Evolutionary conservation across 1,284 basidiomycete genomes (phyloP), one percentile per base, ranked within the genome.

Genomic region (Volvariella volvacea): DNA sequence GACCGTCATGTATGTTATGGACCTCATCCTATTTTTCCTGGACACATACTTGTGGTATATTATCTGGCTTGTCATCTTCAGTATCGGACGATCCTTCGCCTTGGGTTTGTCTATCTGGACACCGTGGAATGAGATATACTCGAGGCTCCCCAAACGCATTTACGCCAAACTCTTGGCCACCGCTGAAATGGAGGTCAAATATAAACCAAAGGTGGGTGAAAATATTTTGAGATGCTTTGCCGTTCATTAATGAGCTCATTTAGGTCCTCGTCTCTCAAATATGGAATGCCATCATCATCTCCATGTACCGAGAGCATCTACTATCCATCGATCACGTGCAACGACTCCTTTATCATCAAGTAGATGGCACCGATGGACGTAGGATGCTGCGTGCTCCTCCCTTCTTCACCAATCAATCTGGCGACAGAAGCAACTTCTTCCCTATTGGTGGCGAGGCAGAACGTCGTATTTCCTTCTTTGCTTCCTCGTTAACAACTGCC

Each of bases 291-390:
- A 83, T 97, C 66, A 95, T 97, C 67, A 96, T 97, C 53, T 96
- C 92, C n/a, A 97, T 97, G 93, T 97, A 96, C 65, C 85, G 93
- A 57, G 93, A 96, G 63, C 93, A 96, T 62, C 63, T 96, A n/a
- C 70, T 96, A 32, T 95, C 92, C 41, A 95, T 95, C 61, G 91
- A 94, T 53, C 92, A 96, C 59, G 92, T 96, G 28, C 92, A 95
- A 67, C 92, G 92, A 59, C 68, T 96, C 6, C 76, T 96, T 4
- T 96, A 97, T 58, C 94, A 96, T 62, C 93, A 96, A 63, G 88
- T 96, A 28, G 89, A 93, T 50, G 78, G 75, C 28, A 79, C 83
- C 40, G 88, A 88, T 50, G 90, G 90, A 41, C 84, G 92, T 53
- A 82, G 92, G 30, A 91, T 87, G 34, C 74, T 96, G 2, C 81